These are phyloP conservation scores for Tetrahymena elliotti DNA, from an alignment of 73 alveolate species.

Conservation along the genomic window DNA sequence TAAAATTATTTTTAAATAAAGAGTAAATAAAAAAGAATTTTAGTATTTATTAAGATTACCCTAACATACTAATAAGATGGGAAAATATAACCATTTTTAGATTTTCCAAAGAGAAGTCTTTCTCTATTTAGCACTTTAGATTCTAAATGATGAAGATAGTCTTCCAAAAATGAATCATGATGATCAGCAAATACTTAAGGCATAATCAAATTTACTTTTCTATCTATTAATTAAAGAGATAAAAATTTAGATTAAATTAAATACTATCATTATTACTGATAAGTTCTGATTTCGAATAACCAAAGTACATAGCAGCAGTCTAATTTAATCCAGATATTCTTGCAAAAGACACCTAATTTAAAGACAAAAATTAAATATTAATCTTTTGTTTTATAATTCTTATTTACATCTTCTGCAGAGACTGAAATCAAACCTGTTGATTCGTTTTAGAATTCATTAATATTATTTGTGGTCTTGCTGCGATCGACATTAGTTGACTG, in stretches of 20 bases:
- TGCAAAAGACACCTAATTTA: background rate
- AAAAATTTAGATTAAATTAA: background rate
- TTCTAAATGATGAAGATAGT: conserved; percentile 23
- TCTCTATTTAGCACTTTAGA: conserved; percentile 36
- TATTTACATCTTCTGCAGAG: conserved; percentile 33
- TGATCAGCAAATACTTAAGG: conserved; percentile 33
- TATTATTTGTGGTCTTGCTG: conserved; percentile 30
- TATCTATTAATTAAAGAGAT: background rate
- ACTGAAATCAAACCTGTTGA: conserved; percentile 34
- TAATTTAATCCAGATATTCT: conserved; percentile 31
- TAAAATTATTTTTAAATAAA: too few species aligned
- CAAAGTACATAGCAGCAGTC: conserved; percentile 34
- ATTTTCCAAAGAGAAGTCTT: conserved; percentile 22
- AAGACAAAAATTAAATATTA: background rate
- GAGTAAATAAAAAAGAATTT: too few species aligned
- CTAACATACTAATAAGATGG: conserved; percentile 33
- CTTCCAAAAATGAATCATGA: conserved; percentile 38
- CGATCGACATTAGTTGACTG: conserved; percentile 31
- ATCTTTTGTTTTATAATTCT: background rate
- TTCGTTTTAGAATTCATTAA: conserved; percentile 38
- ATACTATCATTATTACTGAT: background rate
- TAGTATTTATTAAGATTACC: background rate
- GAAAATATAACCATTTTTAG: conserved; percentile 42
- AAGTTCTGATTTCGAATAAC: conserved; percentile 37
- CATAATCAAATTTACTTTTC: conserved; percentile 29